A percentile compares a stretch with the other conserved stretches of the same genome.
phyloP scores from a whole-genome alignment of 163 green algal species.

The Coccomyxa subellipsoidea region DNA sequence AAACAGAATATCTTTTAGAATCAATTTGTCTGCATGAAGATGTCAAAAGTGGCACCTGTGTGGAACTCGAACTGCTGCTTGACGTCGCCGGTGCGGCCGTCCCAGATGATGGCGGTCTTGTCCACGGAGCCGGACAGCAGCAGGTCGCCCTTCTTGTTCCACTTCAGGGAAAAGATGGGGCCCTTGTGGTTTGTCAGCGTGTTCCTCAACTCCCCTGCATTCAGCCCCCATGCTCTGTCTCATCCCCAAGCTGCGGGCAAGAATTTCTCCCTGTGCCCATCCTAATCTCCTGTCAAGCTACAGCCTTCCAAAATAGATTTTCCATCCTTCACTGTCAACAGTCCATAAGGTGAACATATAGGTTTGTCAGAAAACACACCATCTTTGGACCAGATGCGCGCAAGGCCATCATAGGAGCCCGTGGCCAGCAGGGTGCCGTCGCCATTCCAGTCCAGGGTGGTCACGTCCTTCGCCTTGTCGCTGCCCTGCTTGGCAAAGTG shows the following conservation, averaged over 20 bases:
- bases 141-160: slow-evolving; percentile 80
- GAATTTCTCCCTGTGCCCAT: too few relatives aligned
- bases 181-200: slow-evolving; percentile 73
- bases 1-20: too few relatives aligned
- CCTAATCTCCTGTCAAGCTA: too few relatives aligned
- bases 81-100: slow-evolving; percentile 67
- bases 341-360: too few relatives aligned
- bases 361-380: slow-evolving; percentile 19
- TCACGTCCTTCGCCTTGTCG: slow-evolving; percentile 78
- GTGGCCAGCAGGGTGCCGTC: slow-evolving; percentile 82
- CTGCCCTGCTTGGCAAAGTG: slow-evolving; percentile 40
- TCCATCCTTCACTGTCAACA: too few relatives aligned
- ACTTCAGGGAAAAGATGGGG: slow-evolving; percentile 88
- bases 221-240: neutral
- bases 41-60: slow-evolving; percentile 46
- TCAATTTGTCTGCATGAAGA: too few relatives aligned
- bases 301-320: too few relatives aligned
- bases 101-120: slow-evolving; percentile 85
- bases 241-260: too few relatives aligned
- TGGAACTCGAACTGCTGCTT: slow-evolving; percentile 80
- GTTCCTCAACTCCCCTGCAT: slow-evolving; percentile 24
- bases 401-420: slow-evolving; percentile 73
- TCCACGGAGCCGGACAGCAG: slow-evolving; percentile 82
- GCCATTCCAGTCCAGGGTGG: slow-evolving; percentile 85
- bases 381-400: slow-evolving; percentile 32